Evolutionary conservation across 2,329 filamentous ascomycete genomes (phyloP), one percentile per base, ranked within the genome.

Genomic region (Orbilia oligospora): DNA sequence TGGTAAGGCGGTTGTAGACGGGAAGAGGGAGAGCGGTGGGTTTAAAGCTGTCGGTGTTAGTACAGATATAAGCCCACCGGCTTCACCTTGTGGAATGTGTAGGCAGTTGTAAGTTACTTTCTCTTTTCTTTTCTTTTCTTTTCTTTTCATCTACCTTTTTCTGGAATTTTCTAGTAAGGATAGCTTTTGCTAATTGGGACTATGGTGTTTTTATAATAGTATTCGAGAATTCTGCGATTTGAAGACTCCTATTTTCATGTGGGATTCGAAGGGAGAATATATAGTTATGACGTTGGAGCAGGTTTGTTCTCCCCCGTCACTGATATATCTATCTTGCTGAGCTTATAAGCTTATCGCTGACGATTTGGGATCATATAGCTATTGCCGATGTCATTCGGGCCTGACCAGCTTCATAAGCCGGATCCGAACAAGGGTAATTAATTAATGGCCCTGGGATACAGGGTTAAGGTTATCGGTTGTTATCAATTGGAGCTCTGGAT

Each of bases 31-130:
- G 36, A 61, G 56, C 20, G 56, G 56, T n/a, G 56, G 56, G 46
- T 93, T 97, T 85, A 91, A 90, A 83, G 95, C 94, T 20, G 85
- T 99, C 22, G 95, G 92, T 16, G 94, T 99, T 3, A 89, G 92
- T 5, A 97, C 94, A 5, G 92, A 91, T 51, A 75, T 77, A 44
- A 70, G 44, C 33, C 67, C 75, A 22, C 58, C 68, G n/a, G 76
- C 76, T 22, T 87, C 91, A 80, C 96, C 96, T 0, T 99, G 96
- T 84, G 96, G 96, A 70, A 97, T 97, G 94, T 98, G 95, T 84
- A 88, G 95, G 82, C 95, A 97, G 84, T 97, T 95, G 91, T 93
- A 83, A 86, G 89, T 87, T 33, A n/a, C 5, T 41, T 41, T 14
- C 2, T 38, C 38, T 41, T 41, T n/a, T 16, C 5, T n/a, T n/a